Base-by-base conservation (phyloP, 352 stramenopile species). In the Phytophthora quininea region DNA sequence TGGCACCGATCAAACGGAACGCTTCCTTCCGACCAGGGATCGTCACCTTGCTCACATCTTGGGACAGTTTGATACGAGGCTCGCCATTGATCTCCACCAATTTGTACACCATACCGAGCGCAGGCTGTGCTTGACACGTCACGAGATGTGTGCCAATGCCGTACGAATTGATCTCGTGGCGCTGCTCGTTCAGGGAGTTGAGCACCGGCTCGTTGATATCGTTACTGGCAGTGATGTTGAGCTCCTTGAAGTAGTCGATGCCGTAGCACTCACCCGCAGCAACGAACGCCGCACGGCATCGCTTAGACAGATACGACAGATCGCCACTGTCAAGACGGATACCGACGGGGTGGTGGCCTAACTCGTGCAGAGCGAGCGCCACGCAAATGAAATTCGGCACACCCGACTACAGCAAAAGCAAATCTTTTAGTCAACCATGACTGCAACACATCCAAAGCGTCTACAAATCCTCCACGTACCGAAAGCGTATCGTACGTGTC, bases 81-180 rank as follows among this genome's bases (percentile, higher is more conserved):
- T 91, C 69, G 27, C 87, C 92, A 61, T 98, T 93, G 62, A 99
- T 97, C 82, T 99, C 97, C 33, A 99, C 97, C 27, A 99, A 87
- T 81, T 99, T 99, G 89, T 99, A 99, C 24, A 99, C 98, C 97
- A 97, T 98, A 27, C 98, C 98, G 1, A 99, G 84, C 24, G 98
- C 97, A 27, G 98, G 98, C 71, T 99, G 97, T 15, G 90, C 90
- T 77, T 99, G 97, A 75, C 98, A 99, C 6, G 98, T 99, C 38
- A 99, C 92, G 42, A 98, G 67, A 73, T 98, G 86, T 35, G 96
- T 98, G 11, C 96, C 96, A 73, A 99, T 99, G 45, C 96, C 96
- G 71, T 97, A 99, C 37, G 92, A 79, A 58, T 98, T 97, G 59
- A 99, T 98, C 47, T 96, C 92, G 75, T 99, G 97, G 56, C 94